Evolutionary conservation across 305 asterid species (phyloP).

Genomic region (Solanum hybrid): DNA sequence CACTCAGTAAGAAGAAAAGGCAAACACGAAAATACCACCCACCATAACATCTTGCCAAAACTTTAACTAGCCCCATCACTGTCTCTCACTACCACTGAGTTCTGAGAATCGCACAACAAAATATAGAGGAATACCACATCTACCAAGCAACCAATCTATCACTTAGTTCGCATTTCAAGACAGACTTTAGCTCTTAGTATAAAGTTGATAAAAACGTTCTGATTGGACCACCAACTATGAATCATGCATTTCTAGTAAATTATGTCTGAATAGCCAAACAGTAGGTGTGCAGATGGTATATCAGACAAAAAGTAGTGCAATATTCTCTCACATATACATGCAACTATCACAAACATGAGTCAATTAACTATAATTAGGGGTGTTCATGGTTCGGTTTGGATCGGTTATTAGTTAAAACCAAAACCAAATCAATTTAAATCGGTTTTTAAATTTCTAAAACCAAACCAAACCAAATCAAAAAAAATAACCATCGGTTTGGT

Average conservation of each 20-base stretch:
- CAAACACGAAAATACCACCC: background rate
- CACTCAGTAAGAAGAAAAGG: background rate
- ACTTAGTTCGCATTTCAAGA: background rate
- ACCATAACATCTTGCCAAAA: background rate
- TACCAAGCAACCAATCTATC: background rate
- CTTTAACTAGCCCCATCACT: background rate
- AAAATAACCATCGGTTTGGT: no score
- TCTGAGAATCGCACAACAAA: background rate
- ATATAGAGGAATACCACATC: background rate
- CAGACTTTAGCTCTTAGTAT: background rate
- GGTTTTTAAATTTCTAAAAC: no score
- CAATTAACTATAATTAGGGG: background rate
- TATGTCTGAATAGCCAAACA: background rate
- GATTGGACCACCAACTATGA: background rate
- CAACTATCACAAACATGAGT: background rate
- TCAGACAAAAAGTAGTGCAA: background rate
- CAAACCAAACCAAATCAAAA: no score
- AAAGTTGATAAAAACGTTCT: background rate
- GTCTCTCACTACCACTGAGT: background rate
- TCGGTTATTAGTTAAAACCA: no score
- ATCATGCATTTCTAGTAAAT: background rate
- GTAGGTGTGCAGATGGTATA: background rate
- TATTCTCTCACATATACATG: background rate
- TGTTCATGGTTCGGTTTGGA: no score
- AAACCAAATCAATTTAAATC: no score